Evolutionary conservation across 768 basidiomycete genomes (phyloP), one percentile per base, ranked within the genome.

Genomic region (Krasilnikovozyma curviuscula): DNA sequence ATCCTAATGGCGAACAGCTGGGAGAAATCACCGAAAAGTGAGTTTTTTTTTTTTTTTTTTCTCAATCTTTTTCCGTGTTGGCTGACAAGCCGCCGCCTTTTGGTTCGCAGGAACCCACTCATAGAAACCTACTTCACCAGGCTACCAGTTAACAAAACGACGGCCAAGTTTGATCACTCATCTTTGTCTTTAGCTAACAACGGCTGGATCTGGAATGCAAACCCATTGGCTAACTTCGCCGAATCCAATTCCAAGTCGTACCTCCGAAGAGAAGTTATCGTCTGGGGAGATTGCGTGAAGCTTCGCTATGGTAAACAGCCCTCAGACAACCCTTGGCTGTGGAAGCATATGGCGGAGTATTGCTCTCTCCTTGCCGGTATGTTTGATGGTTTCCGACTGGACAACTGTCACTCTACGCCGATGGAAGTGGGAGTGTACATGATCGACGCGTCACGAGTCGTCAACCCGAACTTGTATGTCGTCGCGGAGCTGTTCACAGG

Each of bases 371-470:
- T 97, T 24, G 93, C 91, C 0, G 67, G 66, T 32, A 73, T 74
- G 7, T 98, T 95, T 61, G 81, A 95, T 52, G 93, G 93, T 9
- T 98, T 98, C 73, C 76, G 93, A 25, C 80, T 98, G 57, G 93
- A 98, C 66, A 98, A 98, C 61, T 93, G 86, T 54, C 91, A 98
- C 66, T 97, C 91, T 3, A 98, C 93, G 0, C 93, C 93, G 13
- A 66, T 97, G 29, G 77, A 84, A 55, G 86, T 97, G n/a, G 93
- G 93, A n/a, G 79, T 79, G n/a, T 70, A 71, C 38, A 78, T 98
- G 69, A 77, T 98, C 30, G 93, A 98, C 61, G 77, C 78, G 16
- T 89, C 89, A 6, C 75, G 93, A 28, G 77, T 77, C 19, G 76
- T 77, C 44, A 85, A 85, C 55, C 89, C 88, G 1, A 73, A 97